Evolutionary conservation across 1,139 yeast species (phyloP).

Genomic region (Pneumocystis canis): DNA sequence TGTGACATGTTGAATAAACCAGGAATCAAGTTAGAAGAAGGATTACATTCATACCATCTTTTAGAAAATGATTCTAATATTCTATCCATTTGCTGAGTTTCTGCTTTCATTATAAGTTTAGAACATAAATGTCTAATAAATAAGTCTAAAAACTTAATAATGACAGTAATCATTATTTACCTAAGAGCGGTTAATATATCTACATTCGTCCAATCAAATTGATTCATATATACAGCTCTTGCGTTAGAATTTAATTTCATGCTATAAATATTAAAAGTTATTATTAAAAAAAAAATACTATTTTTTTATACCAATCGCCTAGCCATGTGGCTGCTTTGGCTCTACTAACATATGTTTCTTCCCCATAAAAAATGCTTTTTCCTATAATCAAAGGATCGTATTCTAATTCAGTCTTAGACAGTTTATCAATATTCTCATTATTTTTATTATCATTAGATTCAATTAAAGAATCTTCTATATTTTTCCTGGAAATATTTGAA

Average conservation of each 20-base stretch:
- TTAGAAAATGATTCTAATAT: conserved; percentile 55
- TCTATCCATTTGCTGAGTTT: conserved; percentile 69
- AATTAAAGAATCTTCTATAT: neutral
- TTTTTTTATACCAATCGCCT: conserved; percentile 2
- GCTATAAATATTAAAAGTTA: conserved; percentile 4
- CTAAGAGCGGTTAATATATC: conserved; percentile 38
- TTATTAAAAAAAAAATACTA: neutral
- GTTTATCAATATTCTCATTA: neutral
- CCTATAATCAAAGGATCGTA: neutral
- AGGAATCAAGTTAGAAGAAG: neutral
- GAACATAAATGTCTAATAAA: conserved; percentile 35
- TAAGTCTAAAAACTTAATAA: neutral
- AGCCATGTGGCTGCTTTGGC: conserved; percentile 8
- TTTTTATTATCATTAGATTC: neutral
- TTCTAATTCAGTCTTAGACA: neutral
- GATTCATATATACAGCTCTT: conserved; percentile 20
- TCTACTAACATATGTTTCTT: conserved; percentile 4
- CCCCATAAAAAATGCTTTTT: conserved; percentile 2
- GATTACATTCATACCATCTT: conserved; percentile 35
- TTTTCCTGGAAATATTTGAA: neutral
- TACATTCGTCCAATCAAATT: conserved; percentile 23
- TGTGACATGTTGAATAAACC: neutral
- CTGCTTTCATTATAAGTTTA: conserved; percentile 60
- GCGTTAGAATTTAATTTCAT: conserved; percentile 15
- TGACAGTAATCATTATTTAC: neutral